These are phyloP conservation scores for Bryum argenteum DNA, from an alignment of 225 moss, liverwort and hornwort species.

Conservation along the genomic window DNA sequence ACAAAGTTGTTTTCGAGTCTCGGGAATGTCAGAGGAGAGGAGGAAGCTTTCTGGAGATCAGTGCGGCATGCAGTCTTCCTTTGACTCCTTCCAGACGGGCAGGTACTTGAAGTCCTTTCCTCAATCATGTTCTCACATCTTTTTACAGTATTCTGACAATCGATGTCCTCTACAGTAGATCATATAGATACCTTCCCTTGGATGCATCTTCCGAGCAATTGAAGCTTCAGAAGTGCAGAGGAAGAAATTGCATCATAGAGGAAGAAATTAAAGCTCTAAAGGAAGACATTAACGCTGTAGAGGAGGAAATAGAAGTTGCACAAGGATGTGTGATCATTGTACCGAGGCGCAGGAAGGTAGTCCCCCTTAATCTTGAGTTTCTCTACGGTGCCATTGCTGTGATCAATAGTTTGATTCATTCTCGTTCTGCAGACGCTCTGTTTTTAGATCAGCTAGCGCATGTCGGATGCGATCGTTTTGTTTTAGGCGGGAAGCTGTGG, in stretches of 20 bases:
- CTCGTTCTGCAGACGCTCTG: too few relatives aligned
- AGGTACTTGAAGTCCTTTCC: background rate
- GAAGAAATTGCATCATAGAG: background rate
- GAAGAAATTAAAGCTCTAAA: background rate
- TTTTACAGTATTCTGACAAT: background rate
- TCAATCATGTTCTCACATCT: background rate
- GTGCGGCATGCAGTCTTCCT: background rate
- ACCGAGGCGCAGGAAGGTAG: slow-evolving; percentile 43
- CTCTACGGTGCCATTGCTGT: background rate
- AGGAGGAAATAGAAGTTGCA: too few relatives aligned
- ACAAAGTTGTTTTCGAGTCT: background rate
- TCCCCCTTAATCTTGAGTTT: slow-evolving; percentile 51
- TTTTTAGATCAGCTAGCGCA: too few relatives aligned
- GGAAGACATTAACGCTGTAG: background rate
- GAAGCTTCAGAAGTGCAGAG: too few relatives aligned
- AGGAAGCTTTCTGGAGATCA: background rate
- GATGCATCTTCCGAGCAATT: too few relatives aligned
- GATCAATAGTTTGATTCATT: background rate
- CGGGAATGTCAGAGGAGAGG: background rate
- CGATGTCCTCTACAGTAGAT: background rate
- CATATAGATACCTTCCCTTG: background rate
- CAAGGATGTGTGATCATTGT: background rate
- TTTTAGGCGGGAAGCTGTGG: background rate
- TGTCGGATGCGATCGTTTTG: background rate
- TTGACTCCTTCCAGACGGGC: background rate